Conservation (phyloP, 495 filamentous ascomycete genomes). For the Aspergillus sparsus region DNA sequence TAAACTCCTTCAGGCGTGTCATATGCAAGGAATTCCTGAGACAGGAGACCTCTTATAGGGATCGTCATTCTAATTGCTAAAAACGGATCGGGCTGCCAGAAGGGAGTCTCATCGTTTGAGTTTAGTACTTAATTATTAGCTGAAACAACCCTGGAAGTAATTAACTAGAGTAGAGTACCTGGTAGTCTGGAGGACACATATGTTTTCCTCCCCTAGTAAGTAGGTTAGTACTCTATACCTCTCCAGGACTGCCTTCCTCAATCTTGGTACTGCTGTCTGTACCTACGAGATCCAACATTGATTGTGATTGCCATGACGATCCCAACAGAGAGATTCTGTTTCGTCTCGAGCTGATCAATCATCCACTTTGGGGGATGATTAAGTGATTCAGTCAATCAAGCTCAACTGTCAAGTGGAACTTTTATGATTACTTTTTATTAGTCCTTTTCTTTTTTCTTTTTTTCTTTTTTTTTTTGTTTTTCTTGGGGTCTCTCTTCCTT, state of each 20-base stretch:
- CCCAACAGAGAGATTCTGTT: too few relatives aligned
- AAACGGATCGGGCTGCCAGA: slow-evolving; percentile 11
- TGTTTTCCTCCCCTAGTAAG: too few relatives aligned
- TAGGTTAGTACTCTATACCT: too few relatives aligned
- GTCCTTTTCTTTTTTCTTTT: neutral
- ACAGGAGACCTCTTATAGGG: slow-evolving; percentile 17
- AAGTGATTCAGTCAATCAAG: neutral
- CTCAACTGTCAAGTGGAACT: neutral
- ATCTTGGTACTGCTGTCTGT: too few relatives aligned
- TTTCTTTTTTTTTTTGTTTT: neutral
- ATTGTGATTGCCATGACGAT: too few relatives aligned
- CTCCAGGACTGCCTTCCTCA: too few relatives aligned
- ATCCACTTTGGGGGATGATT: neutral
- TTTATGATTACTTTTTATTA: neutral
- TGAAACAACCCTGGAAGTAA: slow-evolving; percentile 17
- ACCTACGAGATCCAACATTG: too few relatives aligned
- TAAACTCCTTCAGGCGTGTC: too few relatives aligned
- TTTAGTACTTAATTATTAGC: neutral
- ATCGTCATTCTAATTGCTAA: slow-evolving; percentile 26
- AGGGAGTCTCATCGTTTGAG: slow-evolving; percentile 6
- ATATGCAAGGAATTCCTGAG: slow-evolving; percentile 2
- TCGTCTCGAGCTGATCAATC: too few relatives aligned
- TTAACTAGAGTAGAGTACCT: neutral
- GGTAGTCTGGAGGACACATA: too few relatives aligned
- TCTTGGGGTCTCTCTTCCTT: neutral